Evolutionary conservation across 768 basidiomycete species (phyloP).

Genomic region (Hemileccinum impolitum): DNA sequence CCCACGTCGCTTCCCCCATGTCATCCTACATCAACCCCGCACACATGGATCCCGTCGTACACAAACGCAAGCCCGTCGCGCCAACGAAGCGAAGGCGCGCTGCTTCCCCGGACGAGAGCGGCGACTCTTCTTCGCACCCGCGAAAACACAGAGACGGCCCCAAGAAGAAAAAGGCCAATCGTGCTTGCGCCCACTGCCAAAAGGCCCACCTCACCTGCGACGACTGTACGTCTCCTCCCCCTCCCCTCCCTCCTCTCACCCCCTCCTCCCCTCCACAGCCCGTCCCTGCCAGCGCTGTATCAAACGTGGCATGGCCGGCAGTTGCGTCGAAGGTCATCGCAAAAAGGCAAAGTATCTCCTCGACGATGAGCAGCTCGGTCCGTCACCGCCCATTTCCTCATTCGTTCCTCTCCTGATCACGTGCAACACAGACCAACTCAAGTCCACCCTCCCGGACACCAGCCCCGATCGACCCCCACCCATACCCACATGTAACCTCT

Average conservation of each 20-base stretch:
- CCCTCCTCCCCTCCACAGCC: constrained; percentile 44
- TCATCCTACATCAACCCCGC: constrained; percentile 40
- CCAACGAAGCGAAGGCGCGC: constrained; percentile 59
- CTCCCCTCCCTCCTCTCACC: constrained; percentile 10
- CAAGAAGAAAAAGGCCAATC: constrained; percentile 93
- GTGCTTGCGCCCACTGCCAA: constrained; percentile 95
- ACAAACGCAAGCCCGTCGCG: constrained; percentile 39
- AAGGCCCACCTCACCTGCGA: constrained; percentile 99
- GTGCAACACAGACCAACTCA: constrained; percentile 37
- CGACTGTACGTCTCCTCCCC: constrained; percentile 64
- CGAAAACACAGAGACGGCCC: constrained; percentile 69
- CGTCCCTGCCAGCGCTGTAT: constrained; percentile 95
- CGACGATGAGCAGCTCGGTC: constrained; percentile 91
- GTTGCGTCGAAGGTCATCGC: constrained; percentile 90
- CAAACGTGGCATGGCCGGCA: constrained; percentile 85
- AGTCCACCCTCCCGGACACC: constrained; percentile 28
- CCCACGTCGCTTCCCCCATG: constrained; percentile 10
- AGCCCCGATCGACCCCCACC: constrained; percentile 30
- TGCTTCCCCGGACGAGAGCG: constrained; percentile 55
- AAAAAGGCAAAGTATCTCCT: constrained; percentile 98
- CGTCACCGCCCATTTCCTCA: constrained; percentile 15
- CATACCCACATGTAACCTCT: constrained; percentile 30
- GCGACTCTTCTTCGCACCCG: constrained; percentile 41
- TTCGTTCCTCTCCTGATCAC: constrained; percentile 21
- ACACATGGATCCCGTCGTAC: constrained; percentile 33